These are phyloP conservation scores for Sabuloglossum arenarium DNA, from an alignment of 495 filamentous ascomycete species.

Conservation along the genomic window DNA sequence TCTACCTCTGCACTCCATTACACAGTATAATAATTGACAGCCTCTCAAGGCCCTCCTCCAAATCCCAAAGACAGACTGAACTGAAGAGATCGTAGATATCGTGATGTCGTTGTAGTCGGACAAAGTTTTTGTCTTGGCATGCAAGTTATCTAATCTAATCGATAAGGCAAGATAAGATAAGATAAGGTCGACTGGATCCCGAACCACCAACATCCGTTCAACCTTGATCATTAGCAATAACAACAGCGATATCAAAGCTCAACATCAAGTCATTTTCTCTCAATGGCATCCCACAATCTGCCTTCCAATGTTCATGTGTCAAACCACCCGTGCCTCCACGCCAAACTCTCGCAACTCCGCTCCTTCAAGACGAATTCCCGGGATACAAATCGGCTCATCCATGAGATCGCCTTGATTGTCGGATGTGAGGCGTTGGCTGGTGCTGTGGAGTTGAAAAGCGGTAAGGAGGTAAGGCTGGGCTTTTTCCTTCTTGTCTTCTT, in stretches of 20 bases:
- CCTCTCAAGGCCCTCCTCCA: no score
- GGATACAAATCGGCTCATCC: constrained; percentile 61
- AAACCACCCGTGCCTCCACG: constrained; percentile 61
- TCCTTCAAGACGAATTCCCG: constrained; percentile 43
- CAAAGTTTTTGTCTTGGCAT: no score
- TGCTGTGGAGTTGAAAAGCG: constrained; percentile 21
- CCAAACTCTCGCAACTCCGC: constrained; percentile 79
- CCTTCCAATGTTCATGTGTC: constrained; percentile 66
- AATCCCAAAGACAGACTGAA: no score
- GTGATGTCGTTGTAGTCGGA: no score
- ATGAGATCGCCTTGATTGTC: constrained; percentile 70
- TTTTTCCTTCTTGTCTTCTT: no score
- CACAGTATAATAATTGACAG: no score
- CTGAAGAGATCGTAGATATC: no score
- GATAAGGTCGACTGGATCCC: no score
- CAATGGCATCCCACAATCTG: constrained; percentile 19
- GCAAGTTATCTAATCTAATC: no score
- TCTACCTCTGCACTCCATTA: no score
- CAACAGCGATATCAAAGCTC: no score
- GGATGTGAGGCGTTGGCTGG: constrained; percentile 62
- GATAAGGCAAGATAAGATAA: no score
- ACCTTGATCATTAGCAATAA: background rate
- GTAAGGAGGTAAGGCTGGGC: constrained; percentile 13
- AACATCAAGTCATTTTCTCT: background rate
- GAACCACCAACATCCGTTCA: background rate